A percentile compares a stretch with the other conserved stretches of the same genome.
phyloP scores from a whole-genome alignment of 768 basidiomycete species.

The Postia placenta region DNA sequence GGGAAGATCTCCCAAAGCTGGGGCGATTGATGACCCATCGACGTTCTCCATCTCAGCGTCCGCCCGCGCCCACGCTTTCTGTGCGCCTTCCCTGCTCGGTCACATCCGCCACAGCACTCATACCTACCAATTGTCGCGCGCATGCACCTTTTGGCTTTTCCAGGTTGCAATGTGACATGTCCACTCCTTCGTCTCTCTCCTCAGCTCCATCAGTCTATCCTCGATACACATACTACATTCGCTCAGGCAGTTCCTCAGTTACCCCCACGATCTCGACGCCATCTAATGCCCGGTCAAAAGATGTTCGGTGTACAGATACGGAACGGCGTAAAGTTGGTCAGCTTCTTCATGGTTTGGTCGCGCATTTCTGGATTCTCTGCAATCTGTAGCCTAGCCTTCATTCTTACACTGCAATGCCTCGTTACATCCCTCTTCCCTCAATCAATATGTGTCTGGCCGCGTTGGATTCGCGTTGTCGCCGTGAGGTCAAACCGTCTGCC shows the following conservation, averaged over 20 bases:
- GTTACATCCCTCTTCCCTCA: no score
- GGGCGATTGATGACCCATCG: conserved; percentile 19
- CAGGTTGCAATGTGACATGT: no score
- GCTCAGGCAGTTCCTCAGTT: no score
- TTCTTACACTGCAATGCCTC: not conserved
- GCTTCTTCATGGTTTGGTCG: not conserved
- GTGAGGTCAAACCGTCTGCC: no score
- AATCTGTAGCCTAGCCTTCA: not conserved
- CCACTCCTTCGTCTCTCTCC: not conserved
- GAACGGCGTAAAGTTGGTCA: not conserved
- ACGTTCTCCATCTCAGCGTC: not conserved
- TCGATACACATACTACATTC: not conserved
- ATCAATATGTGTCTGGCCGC: no score
- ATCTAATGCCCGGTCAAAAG: not conserved
- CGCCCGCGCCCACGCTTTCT: no score
- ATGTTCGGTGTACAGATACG: not conserved
- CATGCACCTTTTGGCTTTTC: no score
- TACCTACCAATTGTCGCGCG: no score
- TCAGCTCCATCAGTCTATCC: not conserved
- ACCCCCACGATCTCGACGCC: conserved; percentile 1
- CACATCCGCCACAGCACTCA: no score
- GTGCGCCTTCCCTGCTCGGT: no score
- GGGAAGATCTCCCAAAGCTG: conserved; percentile 28
- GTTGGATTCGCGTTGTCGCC: no score
- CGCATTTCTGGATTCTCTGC: not conserved